These are phyloP conservation scores for Saccharomyces uvarum DNA, from an alignment of 1,139 yeast genomes.

Conservation along the genomic window DNA sequence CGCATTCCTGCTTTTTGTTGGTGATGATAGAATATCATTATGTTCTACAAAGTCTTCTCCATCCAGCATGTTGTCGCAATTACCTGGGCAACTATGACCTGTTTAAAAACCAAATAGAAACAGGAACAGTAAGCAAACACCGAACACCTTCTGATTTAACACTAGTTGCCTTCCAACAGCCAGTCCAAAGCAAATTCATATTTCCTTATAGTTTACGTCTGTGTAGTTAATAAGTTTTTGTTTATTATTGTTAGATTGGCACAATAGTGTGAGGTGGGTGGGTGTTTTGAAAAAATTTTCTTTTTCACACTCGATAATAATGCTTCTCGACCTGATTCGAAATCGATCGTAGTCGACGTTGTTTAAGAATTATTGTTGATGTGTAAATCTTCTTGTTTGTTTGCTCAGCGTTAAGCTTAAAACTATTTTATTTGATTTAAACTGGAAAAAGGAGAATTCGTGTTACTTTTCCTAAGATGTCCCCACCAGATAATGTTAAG, in stretches of 20 bases:
- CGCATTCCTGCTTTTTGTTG: slow-evolving; percentile 11
- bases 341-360: background rate
- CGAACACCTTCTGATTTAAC: background rate
- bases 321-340: background rate
- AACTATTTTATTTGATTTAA: background rate
- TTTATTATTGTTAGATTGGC: background rate
- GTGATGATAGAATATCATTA: slow-evolving; percentile 22
- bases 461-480: background rate
- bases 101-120: background rate
- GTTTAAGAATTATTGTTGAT: background rate
- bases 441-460: background rate
- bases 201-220: background rate
- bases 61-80: background rate
- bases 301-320: background rate
- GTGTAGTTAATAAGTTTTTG: background rate
- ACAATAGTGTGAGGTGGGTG: background rate
- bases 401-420: background rate
- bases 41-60: slow-evolving; percentile 8
- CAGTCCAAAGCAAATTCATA: background rate
- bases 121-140: background rate
- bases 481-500: slow-evolving; percentile 38
- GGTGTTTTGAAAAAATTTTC: background rate
- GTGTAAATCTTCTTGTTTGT: background rate
- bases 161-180: background rate
- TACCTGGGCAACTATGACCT: background rate